These are phyloP conservation scores for Lactifluus subvellereus DNA, from an alignment of 768 basidiomycete genomes.

Conservation along the genomic window DNA sequence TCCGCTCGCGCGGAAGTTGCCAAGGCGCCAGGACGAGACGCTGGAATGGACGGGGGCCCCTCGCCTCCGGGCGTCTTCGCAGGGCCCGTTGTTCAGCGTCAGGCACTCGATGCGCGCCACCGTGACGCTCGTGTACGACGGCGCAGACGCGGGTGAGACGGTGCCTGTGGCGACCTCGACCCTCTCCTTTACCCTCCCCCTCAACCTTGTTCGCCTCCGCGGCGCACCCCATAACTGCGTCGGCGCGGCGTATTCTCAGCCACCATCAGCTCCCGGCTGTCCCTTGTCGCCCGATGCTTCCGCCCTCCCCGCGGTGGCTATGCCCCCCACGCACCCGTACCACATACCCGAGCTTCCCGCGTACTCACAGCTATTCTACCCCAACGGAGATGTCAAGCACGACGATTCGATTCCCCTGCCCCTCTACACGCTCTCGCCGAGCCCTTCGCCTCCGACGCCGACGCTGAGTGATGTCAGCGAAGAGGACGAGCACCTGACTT, in stretches of 20 bases:
- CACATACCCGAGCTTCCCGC: constrained; percentile 47
- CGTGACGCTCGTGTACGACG: constrained; percentile 13
- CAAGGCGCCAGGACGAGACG: neutral
- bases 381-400: constrained; percentile 66
- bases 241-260: constrained; percentile 20
- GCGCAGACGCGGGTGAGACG: neutral
- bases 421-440: constrained; percentile 44
- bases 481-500: neutral
- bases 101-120: constrained; percentile 27
- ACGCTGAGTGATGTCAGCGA: neutral
- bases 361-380: constrained; percentile 73
- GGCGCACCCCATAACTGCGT: constrained; percentile 25
- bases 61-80: constrained; percentile 12
- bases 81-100: constrained; percentile 14
- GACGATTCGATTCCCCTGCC: constrained; percentile 63
- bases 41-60: constrained; percentile 15
- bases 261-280: constrained; percentile 22
- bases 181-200: constrained; percentile 41
- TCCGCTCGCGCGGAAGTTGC: constrained; percentile 38
- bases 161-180: constrained; percentile 22
- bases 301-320: neutral
- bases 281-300: constrained; percentile 15
- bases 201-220: constrained; percentile 44
- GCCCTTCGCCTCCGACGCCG: neutral
- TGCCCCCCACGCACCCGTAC: constrained; percentile 20